Base-by-base conservation (phyloP, 352 stramenopile species). In the Globisporangium spinosum region DNA sequence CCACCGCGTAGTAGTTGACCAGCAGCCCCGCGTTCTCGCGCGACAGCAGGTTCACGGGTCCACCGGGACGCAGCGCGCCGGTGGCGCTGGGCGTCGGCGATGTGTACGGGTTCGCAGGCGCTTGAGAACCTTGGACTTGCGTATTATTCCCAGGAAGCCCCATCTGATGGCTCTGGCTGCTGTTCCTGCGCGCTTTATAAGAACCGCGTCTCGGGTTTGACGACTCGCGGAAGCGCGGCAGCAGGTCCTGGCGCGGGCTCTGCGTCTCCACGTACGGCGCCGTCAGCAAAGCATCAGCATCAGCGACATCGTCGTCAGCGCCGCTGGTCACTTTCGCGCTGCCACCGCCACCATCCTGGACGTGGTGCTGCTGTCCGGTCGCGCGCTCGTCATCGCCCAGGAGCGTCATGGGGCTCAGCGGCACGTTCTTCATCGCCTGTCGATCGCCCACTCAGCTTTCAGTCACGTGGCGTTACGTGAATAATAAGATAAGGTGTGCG, bases 1-100 rank as follows among this genome's bases (percentile, higher is more conserved):
- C 86, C 32, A 89, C 84, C 8, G 80, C 76, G 29, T 86, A 86
- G 62, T 91, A 92, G 53, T 91, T 88, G 62, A 88, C 61, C 38
- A 93, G 70, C 8, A 94, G 64, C 0, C 78, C 83, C 17, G 77
- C 57, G 25, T 77, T 83, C 27, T 58, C 65, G 12, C 49, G 65
- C 25, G 65, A 54, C 17, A 68, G 47, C 53, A 73, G 57, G 13
- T 64, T 58, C 27, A 73, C 69, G 2, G 64, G 56, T 2, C 69
- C 69, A 4, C 72, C 71, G 3, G 62, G 47, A 38, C 70, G 75
- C 23, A 79, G 58, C 10, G 72, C 75, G 15, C 73, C 65, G 9
- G 25, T 62, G 22, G 15, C 32, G 22, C 20, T 53, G 15, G 53
- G 53, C 0, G 38, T 29, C 20, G 47, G 15, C 15, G 35, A 17